A percentile compares a stretch with the other conserved stretches of the same genome.
Conservation (phyloP, 148 eudicot species). For the Rhododendron williamsianum region DNA sequence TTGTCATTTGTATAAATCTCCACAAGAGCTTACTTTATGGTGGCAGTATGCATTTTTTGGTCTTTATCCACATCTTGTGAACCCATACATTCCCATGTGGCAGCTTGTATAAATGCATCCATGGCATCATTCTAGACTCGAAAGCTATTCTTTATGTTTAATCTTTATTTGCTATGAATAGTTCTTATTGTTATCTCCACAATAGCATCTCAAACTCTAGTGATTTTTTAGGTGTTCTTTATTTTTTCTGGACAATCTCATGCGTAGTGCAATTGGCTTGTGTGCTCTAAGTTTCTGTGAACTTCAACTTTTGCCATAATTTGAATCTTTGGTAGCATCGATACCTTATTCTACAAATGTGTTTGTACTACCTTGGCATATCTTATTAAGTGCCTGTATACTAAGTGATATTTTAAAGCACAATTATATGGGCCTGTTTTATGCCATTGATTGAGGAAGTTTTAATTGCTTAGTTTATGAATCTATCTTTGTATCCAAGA, state of each 20-base stretch:
- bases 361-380: not conserved
- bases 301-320: not conserved
- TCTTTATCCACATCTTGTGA: not conserved
- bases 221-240: not conserved
- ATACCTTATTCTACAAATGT: not conserved
- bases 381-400: not conserved
- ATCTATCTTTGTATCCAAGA: not conserved
- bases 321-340: not conserved
- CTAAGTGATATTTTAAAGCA: not conserved
- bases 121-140: not conserved
- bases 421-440: not conserved
- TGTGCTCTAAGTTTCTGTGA: not conserved
- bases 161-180: not conserved
- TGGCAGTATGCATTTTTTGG: not conserved
- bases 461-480: not conserved
- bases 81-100: not conserved
- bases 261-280: not conserved
- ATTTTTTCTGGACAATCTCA: not conserved
- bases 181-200: not conserved
- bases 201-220: not conserved
- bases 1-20: not conserved
- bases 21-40: not conserved
- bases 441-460: not conserved
- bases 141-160: not conserved
- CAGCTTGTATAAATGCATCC: slow-evolving; percentile 1